Percentiles rank a stretch among this genome's conserved stretches.
Conservation (phyloP, 352 stramenopile species). For the Phytophthora pseudosyringae region DNA sequence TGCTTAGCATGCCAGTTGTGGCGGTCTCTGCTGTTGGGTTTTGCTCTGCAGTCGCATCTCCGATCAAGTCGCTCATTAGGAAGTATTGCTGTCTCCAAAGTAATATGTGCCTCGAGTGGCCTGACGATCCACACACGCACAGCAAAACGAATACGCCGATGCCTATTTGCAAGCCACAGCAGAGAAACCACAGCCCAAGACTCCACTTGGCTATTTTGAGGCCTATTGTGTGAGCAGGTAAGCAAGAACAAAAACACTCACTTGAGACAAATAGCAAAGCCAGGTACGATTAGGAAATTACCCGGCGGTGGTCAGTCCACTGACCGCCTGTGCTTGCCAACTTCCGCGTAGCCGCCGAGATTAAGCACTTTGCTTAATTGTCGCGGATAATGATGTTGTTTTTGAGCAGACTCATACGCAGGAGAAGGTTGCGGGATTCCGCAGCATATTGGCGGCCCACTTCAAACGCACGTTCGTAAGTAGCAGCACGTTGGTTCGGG, state of each 20-base stretch:
- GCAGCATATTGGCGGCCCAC: constrained; percentile 83
- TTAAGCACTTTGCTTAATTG: constrained; percentile 33
- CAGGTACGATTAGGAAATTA: constrained; percentile 28
- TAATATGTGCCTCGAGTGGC: background rate
- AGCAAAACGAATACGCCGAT: background rate
- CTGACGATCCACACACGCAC: background rate
- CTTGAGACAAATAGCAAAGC: background rate
- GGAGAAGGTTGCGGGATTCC: constrained; percentile 81
- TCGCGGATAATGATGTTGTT: constrained; percentile 86
- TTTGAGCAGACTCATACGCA: constrained; percentile 89
- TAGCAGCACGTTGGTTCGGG: constrained; percentile 76
- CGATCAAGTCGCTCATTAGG: constrained; percentile 7
- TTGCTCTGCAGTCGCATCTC: background rate
- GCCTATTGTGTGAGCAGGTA: background rate
- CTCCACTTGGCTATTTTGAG: constrained; percentile 19
- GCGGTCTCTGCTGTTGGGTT: background rate
- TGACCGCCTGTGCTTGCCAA: constrained; percentile 1
- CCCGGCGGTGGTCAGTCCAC: background rate
- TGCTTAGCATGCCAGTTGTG: background rate
- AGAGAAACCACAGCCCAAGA: constrained; percentile 14
- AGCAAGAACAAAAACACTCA: constrained; percentile 1
- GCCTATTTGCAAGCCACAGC: constrained; percentile 1
- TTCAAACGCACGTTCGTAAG: constrained; percentile 82
- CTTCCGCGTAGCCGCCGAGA: background rate
- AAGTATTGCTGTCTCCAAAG: background rate